Evolutionary conservation across 2,329 filamentous ascomycete species (phyloP), one percentile per base, ranked within the genome.

Genomic region (Ophiostoma tasmaniense): DNA sequence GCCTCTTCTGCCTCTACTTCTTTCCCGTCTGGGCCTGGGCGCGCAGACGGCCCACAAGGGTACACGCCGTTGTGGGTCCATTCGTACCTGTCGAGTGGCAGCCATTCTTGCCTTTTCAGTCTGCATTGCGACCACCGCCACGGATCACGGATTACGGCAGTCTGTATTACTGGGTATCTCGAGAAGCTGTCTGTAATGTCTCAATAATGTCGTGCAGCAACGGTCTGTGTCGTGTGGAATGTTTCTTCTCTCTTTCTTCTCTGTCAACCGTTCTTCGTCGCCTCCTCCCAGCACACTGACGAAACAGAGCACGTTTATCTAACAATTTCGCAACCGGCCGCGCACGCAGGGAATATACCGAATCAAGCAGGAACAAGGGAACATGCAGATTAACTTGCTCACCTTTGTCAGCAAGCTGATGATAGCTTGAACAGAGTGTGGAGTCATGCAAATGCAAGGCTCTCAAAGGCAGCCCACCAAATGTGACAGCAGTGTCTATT

Each of bases 1-100:
- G 55, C 13, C 52, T 55, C 52, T 20, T 13, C 13, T 10, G 55
- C 13, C 52, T 55, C 52, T 20, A 5, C 13, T 66, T 66, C 64
- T 66, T 66, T 66, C 64, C 64, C 64, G 39, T 66, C 42, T 66
- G 64, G 42, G 42, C 25, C 25, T 25, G 30, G 61, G 30, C 10
- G 30, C 20, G 5, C 20, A 11, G 28, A 61, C 30, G 55, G 25
- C 25, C 22, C 25, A 61, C 25, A 61, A 61, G 55, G 55, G 55
- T 61, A 14, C 59, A 62, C 59, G 59, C 17, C 30, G 55, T 28
- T 10, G 30, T 62, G 59, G 59, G n/a, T 62, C 59, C 55, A 25
- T 61, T 17, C 25, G 55, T 17, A 62, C 42, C 17, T 7, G 59
- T 30, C 30, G 30, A n/a, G 59, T 62, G 55, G 55, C 55, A 61